Percentiles rank a stretch among this genome's conserved stretches.
Conservation (phyloP, 208 protist species). For the Balamuthia mandrillaris region DNA sequence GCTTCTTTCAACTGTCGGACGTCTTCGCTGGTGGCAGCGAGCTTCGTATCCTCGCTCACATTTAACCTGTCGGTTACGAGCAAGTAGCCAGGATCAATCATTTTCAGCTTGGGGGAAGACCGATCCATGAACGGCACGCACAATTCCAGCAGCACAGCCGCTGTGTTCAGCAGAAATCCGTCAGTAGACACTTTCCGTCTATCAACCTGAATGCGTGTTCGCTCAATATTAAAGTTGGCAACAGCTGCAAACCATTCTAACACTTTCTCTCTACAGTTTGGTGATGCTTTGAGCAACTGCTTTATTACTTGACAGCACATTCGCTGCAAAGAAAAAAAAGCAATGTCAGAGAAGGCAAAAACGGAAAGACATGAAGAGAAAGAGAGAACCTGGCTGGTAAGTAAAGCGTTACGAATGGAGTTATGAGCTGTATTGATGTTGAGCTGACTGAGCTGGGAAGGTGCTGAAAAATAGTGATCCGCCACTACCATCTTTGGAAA, state of each 20-base stretch:
- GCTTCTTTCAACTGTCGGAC: slow-evolving; percentile 26
- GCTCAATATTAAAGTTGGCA: background rate
- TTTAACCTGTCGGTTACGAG: slow-evolving; percentile 8
- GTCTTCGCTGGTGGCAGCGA: slow-evolving; percentile 42
- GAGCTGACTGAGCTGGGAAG: background rate
- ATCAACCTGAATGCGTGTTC: slow-evolving; percentile 20
- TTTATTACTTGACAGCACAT: too few species aligned
- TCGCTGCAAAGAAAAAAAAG: background rate
- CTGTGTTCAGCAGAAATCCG: slow-evolving; percentile 13
- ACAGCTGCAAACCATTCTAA: slow-evolving; percentile 15
- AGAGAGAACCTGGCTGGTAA: background rate
- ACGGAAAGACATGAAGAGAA: background rate
- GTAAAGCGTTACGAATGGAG: background rate
- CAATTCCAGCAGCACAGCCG: slow-evolving; percentile 21
- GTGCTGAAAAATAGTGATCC: slow-evolving; percentile 34
- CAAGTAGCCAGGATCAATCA: slow-evolving; percentile 10
- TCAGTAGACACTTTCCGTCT: background rate
- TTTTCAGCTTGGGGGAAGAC: background rate
- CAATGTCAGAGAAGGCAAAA: background rate
- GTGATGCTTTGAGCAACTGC: background rate
- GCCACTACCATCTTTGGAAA: slow-evolving; percentile 15
- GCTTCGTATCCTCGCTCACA: slow-evolving; percentile 31
- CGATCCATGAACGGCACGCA: slow-evolving; percentile 36
- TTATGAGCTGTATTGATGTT: slow-evolving; percentile 4
- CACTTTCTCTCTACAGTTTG: background rate